These are phyloP conservation scores for Trypanosoma cruzi DNA, from an alignment of 208 protist species.

Conservation along the genomic window DNA sequence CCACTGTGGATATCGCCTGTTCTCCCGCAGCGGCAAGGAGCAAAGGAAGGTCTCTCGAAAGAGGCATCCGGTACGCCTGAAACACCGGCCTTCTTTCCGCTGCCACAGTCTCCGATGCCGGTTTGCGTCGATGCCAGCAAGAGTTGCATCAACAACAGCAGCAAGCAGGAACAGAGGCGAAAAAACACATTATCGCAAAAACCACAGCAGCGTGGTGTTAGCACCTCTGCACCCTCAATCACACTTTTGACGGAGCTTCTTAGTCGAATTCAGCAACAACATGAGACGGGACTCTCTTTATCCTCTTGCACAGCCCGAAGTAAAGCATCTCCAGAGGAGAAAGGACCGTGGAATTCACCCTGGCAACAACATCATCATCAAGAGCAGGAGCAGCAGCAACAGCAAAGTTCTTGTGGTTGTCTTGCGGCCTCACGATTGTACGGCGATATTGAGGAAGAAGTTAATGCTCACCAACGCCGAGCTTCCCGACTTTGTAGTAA, in stretches of 20 bases:
- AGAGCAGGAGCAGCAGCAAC: background rate
- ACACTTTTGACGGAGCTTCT: constrained; percentile 1
- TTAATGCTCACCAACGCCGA: background rate
- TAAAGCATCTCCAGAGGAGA: background rate
- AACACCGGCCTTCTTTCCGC: background rate
- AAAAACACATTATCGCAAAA: too few species aligned
- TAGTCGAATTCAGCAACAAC: constrained; percentile 3
- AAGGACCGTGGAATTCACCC: background rate
- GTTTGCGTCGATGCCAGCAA: background rate
- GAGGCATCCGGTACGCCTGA: background rate
- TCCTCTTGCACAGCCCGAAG: background rate
- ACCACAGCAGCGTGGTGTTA: background rate
- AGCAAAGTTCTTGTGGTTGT: background rate
- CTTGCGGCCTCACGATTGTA: background rate
- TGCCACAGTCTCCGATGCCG: background rate
- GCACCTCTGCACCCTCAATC: background rate
- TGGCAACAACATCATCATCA: background rate
- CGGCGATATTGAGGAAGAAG: constrained; percentile 3
- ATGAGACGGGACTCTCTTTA: background rate
- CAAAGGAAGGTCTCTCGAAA: background rate
- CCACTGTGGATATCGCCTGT: constrained; percentile 25
- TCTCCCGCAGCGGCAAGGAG: background rate
- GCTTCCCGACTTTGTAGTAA: background rate
- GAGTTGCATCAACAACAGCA: background rate
- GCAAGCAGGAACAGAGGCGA: too few species aligned